Evolutionary conservation across 2,329 filamentous ascomycete species (phyloP).

Genomic region (Cladosporium sp.): DNA sequence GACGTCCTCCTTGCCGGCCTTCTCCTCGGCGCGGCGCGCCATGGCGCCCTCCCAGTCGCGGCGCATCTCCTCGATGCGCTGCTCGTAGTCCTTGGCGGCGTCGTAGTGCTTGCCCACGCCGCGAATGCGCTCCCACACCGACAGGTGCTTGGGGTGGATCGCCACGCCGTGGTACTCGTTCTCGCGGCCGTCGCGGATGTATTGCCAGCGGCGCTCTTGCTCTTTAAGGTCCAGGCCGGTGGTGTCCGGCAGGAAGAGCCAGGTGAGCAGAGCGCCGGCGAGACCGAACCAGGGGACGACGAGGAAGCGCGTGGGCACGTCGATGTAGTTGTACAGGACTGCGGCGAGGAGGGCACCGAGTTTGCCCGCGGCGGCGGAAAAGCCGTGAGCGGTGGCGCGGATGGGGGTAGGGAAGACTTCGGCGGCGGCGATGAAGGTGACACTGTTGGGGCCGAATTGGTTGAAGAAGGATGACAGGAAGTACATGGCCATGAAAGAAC

Average conservation of each 20-base stretch:
- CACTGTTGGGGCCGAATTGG: slow-evolving; percentile 94
- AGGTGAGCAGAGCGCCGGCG: slow-evolving; percentile 76
- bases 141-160: slow-evolving; percentile 81
- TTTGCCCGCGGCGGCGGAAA: slow-evolving; percentile 90
- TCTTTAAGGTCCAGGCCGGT: slow-evolving; percentile 96
- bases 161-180: slow-evolving; percentile 90
- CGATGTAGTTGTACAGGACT: slow-evolving; percentile 93
- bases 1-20: slow-evolving; percentile 38
- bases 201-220: slow-evolving; percentile 90
- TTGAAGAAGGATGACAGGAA: slow-evolving; percentile 98
- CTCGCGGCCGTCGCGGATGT: slow-evolving; percentile 72
- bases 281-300: slow-evolving; percentile 96
- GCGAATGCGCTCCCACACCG: slow-evolving; percentile 77
- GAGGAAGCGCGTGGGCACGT: slow-evolving; percentile 77
- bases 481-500: slow-evolving; percentile 97
- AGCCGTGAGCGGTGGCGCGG: slow-evolving; percentile 88
- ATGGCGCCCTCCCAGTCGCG: slow-evolving; percentile 53
- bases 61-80: slow-evolving; percentile 75
- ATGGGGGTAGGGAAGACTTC: slow-evolving; percentile 96
- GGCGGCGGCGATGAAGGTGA: slow-evolving; percentile 93
- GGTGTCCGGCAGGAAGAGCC: slow-evolving; percentile 88
- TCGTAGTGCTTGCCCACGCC: slow-evolving; percentile 81
- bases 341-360: slow-evolving; percentile 80
- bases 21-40: slow-evolving; percentile 48
- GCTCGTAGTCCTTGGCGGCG: slow-evolving; percentile 74